These are phyloP conservation scores for Podosphaera aphanis DNA, from an alignment of 2,329 filamentous ascomycete species.

Conservation along the genomic window DNA sequence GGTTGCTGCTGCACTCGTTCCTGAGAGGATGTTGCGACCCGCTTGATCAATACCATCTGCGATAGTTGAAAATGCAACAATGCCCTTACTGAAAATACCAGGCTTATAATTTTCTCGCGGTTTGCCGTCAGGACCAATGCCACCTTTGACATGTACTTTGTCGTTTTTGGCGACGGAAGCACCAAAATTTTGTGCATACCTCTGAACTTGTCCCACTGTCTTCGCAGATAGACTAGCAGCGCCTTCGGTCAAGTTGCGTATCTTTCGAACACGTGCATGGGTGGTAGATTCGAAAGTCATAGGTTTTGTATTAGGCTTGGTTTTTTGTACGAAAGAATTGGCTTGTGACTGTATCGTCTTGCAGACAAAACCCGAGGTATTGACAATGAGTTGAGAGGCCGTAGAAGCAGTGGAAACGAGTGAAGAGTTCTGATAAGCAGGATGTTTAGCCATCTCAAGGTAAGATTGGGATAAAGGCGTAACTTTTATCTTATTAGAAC, in stretches of 20 bases:
- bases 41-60: slow-evolving; percentile 84
- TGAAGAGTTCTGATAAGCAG: slow-evolving; percentile 71
- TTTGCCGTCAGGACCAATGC: slow-evolving; percentile 47
- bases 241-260: slow-evolving; percentile 62
- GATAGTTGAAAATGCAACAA: slow-evolving; percentile 91
- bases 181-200: slow-evolving; percentile 73
- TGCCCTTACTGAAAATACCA: slow-evolving; percentile 75
- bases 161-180: slow-evolving; percentile 45
- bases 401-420: slow-evolving; percentile 70
- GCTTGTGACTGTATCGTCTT: slow-evolving; percentile 58
- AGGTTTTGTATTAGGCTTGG: slow-evolving; percentile 54
- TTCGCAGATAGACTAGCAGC: slow-evolving; percentile 64
- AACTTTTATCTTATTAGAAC: slow-evolving; percentile 41
- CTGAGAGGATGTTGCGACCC: slow-evolving; percentile 52
- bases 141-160: slow-evolving; percentile 27
- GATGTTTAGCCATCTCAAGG: slow-evolving; percentile 56
- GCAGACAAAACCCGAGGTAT: slow-evolving; percentile 56
- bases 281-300: slow-evolving; percentile 73
- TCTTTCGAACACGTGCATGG: slow-evolving; percentile 64
- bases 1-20: slow-evolving; percentile 54
- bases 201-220: slow-evolving; percentile 64
- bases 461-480: slow-evolving; percentile 46
- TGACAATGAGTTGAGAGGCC: slow-evolving; percentile 80
- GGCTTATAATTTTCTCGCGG: slow-evolving; percentile 48
- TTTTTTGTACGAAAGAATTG: slow-evolving; percentile 57